Base-by-base conservation (phyloP, 2,329 filamentous ascomycete genomes). In the Domatiomyces catenatus region DNA sequence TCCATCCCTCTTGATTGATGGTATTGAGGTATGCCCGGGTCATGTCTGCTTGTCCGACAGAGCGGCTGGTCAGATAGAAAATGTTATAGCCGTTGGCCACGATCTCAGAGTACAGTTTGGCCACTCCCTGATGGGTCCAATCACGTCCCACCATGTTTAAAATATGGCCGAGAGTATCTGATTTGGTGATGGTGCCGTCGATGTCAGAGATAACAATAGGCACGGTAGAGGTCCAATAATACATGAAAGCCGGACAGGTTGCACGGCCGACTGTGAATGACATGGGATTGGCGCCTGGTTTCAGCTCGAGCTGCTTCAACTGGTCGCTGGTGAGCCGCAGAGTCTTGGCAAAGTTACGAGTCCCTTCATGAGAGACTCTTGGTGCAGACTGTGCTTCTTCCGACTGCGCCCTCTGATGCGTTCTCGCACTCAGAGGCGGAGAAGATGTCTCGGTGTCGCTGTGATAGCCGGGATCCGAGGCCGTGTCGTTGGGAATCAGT, bases 161-260 rank as follows among this genome's bases (percentile, higher is more conserved):
- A 44, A 98, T 86, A 62, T 98, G 92, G 12, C 92, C 92, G 12
- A 94, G 72, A 15, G 88, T 89, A 68, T 95, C 89, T 2, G 89
- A 94, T 70, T 98, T 98, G 52, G 92, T 98, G 61, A 98, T 98
- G 19, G 92, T 98, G 48, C 92, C 92, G 67, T 98, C 92, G 61
- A 98, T 96, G 66, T 98, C 92, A 0, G 90, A 96, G 56, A 98
- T 95, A 46, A 98, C 89, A 50, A 98, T 90, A 0, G 92, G 93
- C 0, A 84, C 84, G 60, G 93, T 84, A 62, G 90, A 80, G 58
- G 80, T 83, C 93, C 92, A 98, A 53, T 94, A 77, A 65, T 88
- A 98, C 81, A 98, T 93, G 60, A 80, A 84, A 12, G 90, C 92
- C 48, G 81, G 81, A 68, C 92, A 98, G 0, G 87, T 95, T 5